These are phyloP conservation scores for Apiotrichum porosum DNA, from an alignment of 1,284 basidiomycete genomes.

Conservation along the genomic window DNA sequence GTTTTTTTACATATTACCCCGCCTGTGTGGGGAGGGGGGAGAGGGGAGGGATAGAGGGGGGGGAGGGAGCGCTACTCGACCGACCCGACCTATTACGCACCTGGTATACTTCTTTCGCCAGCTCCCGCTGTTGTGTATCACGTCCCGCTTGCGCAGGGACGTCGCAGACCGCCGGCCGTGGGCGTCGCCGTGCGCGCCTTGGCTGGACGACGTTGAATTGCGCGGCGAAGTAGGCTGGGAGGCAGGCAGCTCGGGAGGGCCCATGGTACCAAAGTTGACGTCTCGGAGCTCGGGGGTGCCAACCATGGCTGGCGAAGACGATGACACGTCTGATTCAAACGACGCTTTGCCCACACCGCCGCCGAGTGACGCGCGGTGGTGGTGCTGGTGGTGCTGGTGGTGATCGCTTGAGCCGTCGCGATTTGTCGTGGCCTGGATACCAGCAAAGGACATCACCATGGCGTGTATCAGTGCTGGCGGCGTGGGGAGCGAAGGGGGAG, in stretches of 20 bases:
- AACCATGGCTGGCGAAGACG: not conserved
- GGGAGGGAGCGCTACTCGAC: too few relatives aligned
- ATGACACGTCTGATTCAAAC: not conserved
- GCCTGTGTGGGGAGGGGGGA: too few relatives aligned
- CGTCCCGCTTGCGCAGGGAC: conserved; percentile 1
- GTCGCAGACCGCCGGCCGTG: not conserved
- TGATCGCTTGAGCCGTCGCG: not conserved
- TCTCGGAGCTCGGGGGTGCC: not conserved
- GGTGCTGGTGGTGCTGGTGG: not conserved
- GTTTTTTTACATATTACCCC: too few relatives aligned
- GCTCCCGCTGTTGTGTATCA: conserved; percentile 17
- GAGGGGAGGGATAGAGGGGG: too few relatives aligned
- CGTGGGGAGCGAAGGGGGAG: not conserved
- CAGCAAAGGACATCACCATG: not conserved
- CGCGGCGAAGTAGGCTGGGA: too few relatives aligned
- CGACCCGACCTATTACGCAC: conserved; percentile 26
- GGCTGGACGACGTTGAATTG: not conserved
- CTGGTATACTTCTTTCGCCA: conserved; percentile 35
- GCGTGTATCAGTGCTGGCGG: not conserved
- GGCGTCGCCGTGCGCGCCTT: not conserved
- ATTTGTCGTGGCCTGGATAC: not conserved
- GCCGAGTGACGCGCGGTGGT: too few relatives aligned
- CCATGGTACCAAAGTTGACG: not conserved
- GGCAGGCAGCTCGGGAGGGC: too few relatives aligned
- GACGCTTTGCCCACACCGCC: not conserved